These are phyloP conservation scores for Solanum pinnatisectum DNA, from an alignment of 257 asterid species.

Conservation along the genomic window DNA sequence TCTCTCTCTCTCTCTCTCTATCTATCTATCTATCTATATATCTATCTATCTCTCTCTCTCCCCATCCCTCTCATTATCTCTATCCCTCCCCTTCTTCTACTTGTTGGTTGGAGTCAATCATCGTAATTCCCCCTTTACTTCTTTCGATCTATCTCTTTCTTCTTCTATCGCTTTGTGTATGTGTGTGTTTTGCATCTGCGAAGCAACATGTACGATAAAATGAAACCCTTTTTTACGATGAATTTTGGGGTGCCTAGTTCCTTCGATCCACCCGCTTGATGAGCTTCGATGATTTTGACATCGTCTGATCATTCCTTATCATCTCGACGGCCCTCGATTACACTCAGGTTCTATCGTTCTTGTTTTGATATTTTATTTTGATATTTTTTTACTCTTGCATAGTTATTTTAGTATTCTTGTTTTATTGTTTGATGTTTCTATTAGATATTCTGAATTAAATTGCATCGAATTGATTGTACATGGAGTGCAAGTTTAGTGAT, in stretches of 20 bases:
- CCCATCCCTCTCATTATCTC: not conserved
- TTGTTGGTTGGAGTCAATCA: not conserved
- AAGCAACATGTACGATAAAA: no score
- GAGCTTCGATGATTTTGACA: not conserved
- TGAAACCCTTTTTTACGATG: not conserved
- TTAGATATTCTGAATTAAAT: not conserved
- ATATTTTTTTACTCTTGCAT: not conserved
- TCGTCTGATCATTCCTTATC: no score
- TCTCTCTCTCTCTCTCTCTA: no score
- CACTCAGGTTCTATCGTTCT: not conserved
- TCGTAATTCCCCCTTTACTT: not conserved
- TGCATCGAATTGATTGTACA: not conserved
- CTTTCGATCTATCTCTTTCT: no score
- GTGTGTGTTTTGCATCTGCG: not conserved
- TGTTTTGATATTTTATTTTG: not conserved
- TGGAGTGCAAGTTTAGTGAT: not conserved
- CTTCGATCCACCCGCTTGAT: not conserved
- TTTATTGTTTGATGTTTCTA: not conserved
- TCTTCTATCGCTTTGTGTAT: not conserved
- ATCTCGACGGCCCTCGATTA: not conserved
- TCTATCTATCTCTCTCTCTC: no score
- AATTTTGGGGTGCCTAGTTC: not conserved
- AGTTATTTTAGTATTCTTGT: not conserved
- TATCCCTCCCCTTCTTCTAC: not conserved
- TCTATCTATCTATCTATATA: no score